These are phyloP conservation scores for Ustilago xerochloae DNA, from an alignment of 1,284 basidiomycete genomes.

Conservation along the genomic window DNA sequence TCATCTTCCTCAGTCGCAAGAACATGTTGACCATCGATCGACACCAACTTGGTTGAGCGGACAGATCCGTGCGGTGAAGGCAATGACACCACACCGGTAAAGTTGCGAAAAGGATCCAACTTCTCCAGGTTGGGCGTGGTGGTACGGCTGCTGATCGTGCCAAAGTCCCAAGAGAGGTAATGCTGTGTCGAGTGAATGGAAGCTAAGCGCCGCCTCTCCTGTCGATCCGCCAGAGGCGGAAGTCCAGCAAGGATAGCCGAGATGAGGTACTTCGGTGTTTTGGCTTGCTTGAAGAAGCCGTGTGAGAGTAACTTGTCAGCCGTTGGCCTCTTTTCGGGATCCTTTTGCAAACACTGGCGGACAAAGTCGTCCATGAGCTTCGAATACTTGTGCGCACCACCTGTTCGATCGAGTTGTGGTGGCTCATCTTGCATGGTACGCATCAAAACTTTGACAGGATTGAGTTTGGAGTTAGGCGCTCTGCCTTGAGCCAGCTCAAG, in stretches of 20 bases:
- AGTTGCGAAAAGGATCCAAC: conserved; percentile 58
- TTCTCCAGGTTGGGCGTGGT: conserved; percentile 37
- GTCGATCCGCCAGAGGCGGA: conserved; percentile 55
- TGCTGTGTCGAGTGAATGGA: conserved; percentile 53
- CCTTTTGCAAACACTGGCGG: conserved; percentile 82
- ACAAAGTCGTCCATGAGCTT: conserved; percentile 83
- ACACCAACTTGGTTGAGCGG: conserved; percentile 40
- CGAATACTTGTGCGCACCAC: conserved; percentile 81
- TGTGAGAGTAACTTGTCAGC: conserved; percentile 81
- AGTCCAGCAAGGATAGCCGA: conserved; percentile 74
- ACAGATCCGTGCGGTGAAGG: conserved; percentile 50
- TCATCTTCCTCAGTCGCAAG: conserved; percentile 43
- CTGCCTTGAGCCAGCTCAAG: conserved; percentile 84
- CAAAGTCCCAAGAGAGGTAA: conserved; percentile 60
- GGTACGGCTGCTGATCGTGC: conserved; percentile 29
- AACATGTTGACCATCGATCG: conserved; percentile 48
- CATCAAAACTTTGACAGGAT: conserved; percentile 79
- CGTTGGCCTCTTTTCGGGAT: conserved; percentile 80
- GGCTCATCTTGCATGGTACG: conserved; percentile 71
- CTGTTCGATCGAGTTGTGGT: conserved; percentile 79
- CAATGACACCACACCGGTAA: conserved; percentile 46
- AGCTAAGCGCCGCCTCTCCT: conserved; percentile 48
- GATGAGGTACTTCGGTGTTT: conserved; percentile 80
- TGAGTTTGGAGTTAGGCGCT: conserved; percentile 81
- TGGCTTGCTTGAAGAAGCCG: conserved; percentile 82